Base-by-base conservation (phyloP, 2,329 filamentous ascomycete species). In the Aspergillus spinulosporus region DNA sequence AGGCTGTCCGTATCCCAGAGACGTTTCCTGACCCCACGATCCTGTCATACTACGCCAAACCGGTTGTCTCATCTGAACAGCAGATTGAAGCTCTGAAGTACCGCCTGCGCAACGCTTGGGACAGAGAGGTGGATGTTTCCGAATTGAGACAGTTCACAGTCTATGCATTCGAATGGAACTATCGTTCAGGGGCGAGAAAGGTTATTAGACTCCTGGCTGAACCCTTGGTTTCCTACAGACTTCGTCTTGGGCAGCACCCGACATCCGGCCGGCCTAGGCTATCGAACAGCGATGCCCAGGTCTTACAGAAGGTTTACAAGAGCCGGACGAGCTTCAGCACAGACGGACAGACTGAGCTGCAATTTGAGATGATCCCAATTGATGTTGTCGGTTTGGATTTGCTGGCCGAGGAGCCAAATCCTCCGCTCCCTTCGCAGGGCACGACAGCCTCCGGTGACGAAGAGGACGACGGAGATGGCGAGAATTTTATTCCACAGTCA, bases 21-120 rank as follows among this genome's bases (percentile, higher is more conserved):
- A 80, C 82, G 36, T 99, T 97, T 62, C 94, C 94, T 0, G 87
- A 90, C n/a, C n/a, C n/a, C n/a, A n/a, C 91, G 42, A 84, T 96
- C 5, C 76, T 97, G 15, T 82, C 88, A 8, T 96, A 90, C 68
- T 99, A 99, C 65, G 93, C 89, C 0, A 87, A 92, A 66, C 94
- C 94, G 0, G 86, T 88, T 1, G 88, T 97, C 3, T 97, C 92
- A 0, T 79, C 80, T 0, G 63, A 78, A 4, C 72, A 82, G 6
- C 79, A 82, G 28, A 66, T 93, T 49, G 74, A 82, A 3, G 78
- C 76, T 42, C 65, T 92, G 15, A 78, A 74, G 55, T 69, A 70
- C 2, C 76, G 77, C 0, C 77, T 89, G 40, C 74, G 76, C 7
- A 59, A 63, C 40, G 69, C 69, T 8, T 91, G 88, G 84, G 82